Evolutionary conservation across 495 filamentous ascomycete species (phyloP), one percentile per base, ranked within the genome.

Genomic region (Parathielavia appendiculata): DNA sequence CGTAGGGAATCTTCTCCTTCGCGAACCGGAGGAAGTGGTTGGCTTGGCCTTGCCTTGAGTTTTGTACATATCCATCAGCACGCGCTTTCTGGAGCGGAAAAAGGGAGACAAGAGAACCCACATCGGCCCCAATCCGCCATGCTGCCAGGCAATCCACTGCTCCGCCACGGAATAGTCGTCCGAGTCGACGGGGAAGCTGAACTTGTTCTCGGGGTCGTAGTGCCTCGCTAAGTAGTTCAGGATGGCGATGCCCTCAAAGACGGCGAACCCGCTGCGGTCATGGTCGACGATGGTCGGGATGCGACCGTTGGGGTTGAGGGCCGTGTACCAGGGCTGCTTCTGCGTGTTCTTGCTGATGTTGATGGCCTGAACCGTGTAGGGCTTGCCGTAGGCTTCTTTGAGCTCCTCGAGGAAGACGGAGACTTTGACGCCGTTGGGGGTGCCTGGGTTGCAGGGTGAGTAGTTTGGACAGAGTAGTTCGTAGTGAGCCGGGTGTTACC

Each of bases 371-470:
- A 76, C 77, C 17, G 77, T 76, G 67, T 86, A 88, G 1, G 79
- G 71, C 23, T 83, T 73, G 20, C 83, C 83, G 50, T 79, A 79
- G 40, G 72, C 74, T 5, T 62, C 73, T 39, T 76, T 76, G 0
- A 92, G 80, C 73, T 95, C 90, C 71, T 95, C 89, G n/a, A 95
- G 77, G 0, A 87, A 76, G 61, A 92, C 90, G 61, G 85, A 88
- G 62, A 83, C 81, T 66, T 92, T 92, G 62, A 61, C 44, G 36
- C 79, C 78, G 59, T 82, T 80, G 36, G 78, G 78, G 9, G 78
- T 65, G 35, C 58, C 66, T 66, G 56, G 39, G 51, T 49, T 46
- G 16, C 17, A 54, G 35, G 39, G 20, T 44, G 64, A 30, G 13
- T 17, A 5, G 26, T 49, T 20, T n/a, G 35, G 40, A 17, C 17